These are phyloP conservation scores for Didymella pomorum DNA, from an alignment of 2,329 filamentous ascomycete genomes.

Conservation along the genomic window DNA sequence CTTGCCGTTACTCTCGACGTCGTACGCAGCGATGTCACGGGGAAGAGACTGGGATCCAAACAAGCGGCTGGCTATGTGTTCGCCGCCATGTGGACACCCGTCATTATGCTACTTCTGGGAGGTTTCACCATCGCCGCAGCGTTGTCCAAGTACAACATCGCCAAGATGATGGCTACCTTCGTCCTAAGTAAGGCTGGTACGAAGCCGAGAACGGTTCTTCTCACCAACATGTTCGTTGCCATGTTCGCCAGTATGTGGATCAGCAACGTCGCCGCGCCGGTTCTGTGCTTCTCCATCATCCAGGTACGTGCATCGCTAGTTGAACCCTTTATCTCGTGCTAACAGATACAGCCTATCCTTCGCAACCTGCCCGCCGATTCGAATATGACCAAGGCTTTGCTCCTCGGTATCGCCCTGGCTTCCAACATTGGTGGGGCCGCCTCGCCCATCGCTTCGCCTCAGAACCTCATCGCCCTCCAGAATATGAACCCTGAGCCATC, in stretches of 20 bases:
- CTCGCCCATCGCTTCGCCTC: constrained; percentile 94
- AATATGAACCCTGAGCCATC: constrained; percentile 93
- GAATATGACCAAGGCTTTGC: constrained; percentile 91
- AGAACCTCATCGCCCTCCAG: constrained; percentile 95
- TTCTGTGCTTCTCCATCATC: constrained; percentile 97
- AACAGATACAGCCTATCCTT: constrained; percentile 77
- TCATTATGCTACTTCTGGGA: constrained; percentile 96
- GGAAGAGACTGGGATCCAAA: constrained; percentile 77
- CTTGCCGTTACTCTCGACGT: constrained; percentile 87
- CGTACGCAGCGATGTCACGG: constrained; percentile 76
- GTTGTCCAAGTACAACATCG: constrained; percentile 95
- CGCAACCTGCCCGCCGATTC: constrained; percentile 91
- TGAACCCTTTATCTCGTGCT: not conserved
- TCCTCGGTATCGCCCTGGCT: constrained; percentile 92
- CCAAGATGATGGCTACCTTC: constrained; percentile 95
- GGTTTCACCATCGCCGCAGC: constrained; percentile 96
- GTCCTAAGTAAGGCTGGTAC: constrained; percentile 96
- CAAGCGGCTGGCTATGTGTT: constrained; percentile 86
- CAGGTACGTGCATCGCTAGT: constrained; percentile 65
- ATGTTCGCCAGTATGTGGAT: constrained; percentile 99
- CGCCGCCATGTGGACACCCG: constrained; percentile 97
- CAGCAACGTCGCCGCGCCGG: constrained; percentile 95
- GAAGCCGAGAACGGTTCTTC: constrained; percentile 82
- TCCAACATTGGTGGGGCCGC: constrained; percentile 97
- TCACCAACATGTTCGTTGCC: constrained; percentile 99